Base-by-base conservation (phyloP, 2,329 filamentous ascomycete species). In the Colletotrichum filicis region DNA sequence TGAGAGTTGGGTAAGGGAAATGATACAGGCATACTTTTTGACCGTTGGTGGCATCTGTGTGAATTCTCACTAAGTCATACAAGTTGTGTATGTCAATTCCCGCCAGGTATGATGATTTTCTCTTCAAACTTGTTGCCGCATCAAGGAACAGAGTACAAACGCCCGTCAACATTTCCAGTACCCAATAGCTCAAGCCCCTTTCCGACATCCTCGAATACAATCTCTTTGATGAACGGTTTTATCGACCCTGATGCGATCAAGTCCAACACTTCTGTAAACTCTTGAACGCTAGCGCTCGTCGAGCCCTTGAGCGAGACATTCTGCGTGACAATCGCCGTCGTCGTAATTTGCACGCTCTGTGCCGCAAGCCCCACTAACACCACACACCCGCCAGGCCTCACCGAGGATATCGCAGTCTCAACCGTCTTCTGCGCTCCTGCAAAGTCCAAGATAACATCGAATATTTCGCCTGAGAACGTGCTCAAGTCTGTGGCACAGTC, bases 361-460 rank as follows among this genome's bases (percentile, higher is more conserved):
- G 64, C 49, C 28, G 71, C 71, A 3, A 74, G 59, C 1, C 71
- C 74, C 2, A 74, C 59, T 1, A 74, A 42, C 14, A 75, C 74
- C 14, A 75, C 63, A 7, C 66, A 62, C 1, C 71, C 74, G 3
- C 71, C 71, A 12, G 46, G 58, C n/a, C 64, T 64, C 11, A 74
- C 64, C 11, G 65, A 12, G 1, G 53, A 22, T 7, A 69, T 12
- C 9, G 68, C 67, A 4, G 22, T 32, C 35, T 71, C 66, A 5
- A 74, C 61, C 24, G 68, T 72, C 12, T 37, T 14, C 56, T 66
- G 59, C 1, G 67, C 60, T n/a, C 71, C 63, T 2, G 56, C 74
- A 57, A 74, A 74, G n/a, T 74, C 67, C 12, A 75, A 14, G 12
- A 74, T 42, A 1, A 71, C 67, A 28, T 75, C 71, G 35, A 75